Percentiles rank a stretch among this genome's conserved stretches.
phyloP scores from a whole-genome alignment of 225 moss, liverwort and hornwort species.

The Pseudisothecium myosuroides region DNA sequence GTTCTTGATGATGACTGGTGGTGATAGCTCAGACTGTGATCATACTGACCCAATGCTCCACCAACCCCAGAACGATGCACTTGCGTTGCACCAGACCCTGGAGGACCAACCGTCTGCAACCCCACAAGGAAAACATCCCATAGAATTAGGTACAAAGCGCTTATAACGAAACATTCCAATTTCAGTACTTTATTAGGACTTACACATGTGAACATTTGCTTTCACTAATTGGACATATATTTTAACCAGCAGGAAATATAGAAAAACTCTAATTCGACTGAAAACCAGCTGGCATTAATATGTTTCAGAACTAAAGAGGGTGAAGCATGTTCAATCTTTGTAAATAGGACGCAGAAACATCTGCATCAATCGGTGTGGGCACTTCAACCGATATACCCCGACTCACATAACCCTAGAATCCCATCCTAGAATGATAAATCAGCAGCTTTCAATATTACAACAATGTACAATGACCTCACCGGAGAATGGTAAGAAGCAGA shows the following conservation, averaged over 20 bases:
- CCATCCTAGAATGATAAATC: background rate
- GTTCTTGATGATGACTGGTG: constrained; percentile 67
- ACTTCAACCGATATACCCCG: background rate
- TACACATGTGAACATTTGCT: background rate
- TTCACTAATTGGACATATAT: background rate
- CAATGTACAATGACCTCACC: constrained; percentile 23
- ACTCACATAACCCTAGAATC: background rate
- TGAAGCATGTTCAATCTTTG: background rate
- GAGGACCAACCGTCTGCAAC: constrained; percentile 19
- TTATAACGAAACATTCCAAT: background rate
- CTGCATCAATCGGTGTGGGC: background rate
- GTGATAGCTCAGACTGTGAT: constrained; percentile 68
- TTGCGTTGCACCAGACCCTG: constrained; percentile 64
- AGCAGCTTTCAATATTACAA: background rate
- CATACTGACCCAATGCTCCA: constrained; percentile 56
- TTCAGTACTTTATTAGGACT: background rate
- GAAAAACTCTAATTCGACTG: background rate
- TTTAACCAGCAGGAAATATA: background rate
- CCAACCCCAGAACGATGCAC: constrained; percentile 63
- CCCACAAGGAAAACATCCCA: background rate
- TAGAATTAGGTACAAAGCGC: background rate
- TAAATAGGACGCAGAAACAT: background rate
- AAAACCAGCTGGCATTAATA: background rate
- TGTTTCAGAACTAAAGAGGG: background rate
- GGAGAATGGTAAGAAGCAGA: constrained; percentile 76